Base-by-base conservation (phyloP, 257 asterid genomes). In the Knoxia roxburghii region DNA sequence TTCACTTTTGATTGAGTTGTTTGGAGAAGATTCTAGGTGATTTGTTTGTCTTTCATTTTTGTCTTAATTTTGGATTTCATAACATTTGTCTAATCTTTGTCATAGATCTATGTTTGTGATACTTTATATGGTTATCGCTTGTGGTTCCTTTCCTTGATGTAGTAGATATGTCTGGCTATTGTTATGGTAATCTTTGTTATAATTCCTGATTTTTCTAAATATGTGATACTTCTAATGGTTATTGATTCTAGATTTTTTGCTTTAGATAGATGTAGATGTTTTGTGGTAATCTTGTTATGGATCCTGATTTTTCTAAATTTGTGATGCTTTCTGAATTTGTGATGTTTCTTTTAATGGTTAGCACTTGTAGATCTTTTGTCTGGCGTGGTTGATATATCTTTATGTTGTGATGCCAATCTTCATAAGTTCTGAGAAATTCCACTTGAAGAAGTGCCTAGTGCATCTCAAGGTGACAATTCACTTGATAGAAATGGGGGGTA, bases 21-120 rank as follows among this genome's bases (percentile, higher is more conserved):
- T 30, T 55, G 60, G 51, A 49, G 37, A 20, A n/a, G 33, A 33
- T 13, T 48, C 60, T 58, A 15, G 73, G 73, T 59, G 61, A 69
- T 18, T 20, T 59, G 48, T 23, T 8, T 17, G 24, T 21, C 32
- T 17, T 32, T 13, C 8, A 17, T 39, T 39, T 17, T 1, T 43
- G 0, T 58, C n/a, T 26, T 23, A 30, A n/a, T 20, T 41, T 29
- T 40, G 18, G 7, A 6, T 21, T 21, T 32, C 18, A 10, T 21
- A 13, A 0, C 11, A 8, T 26, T 52, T 37, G 30, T 1, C 26
- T 20, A 12, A 43, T 43, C 15, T 43, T 43, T 43, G 4, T 37
- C 9, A 37, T n/a, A n/a, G n/a, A n/a, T n/a, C n/a, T n/a, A 37
- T 3, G 9, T 37, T 37, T 37, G 41, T 37, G 9, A 37, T 9